Conservation (phyloP, 2,329 filamentous ascomycete genomes). For the Cladorrhinum sp. region DNA sequence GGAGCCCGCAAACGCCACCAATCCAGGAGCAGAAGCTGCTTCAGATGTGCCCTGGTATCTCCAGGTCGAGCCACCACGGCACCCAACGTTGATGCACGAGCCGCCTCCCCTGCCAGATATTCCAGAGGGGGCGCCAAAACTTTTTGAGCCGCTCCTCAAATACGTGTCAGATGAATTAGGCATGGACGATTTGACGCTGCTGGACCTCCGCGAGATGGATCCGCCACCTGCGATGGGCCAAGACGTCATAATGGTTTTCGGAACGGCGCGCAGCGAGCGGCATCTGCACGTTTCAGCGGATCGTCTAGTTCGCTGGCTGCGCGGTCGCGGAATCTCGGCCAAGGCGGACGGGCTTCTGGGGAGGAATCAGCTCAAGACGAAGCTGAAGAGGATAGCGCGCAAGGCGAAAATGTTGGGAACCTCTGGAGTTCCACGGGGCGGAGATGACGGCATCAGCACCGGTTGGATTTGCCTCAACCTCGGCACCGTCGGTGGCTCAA, state of each 20-base stretch:
- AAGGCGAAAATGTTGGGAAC: slow-evolving; percentile 77
- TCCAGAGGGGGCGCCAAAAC: slow-evolving; percentile 65
- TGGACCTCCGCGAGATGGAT: slow-evolving; percentile 81
- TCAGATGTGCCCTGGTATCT: slow-evolving; percentile 69
- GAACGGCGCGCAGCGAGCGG: slow-evolving; percentile 85
- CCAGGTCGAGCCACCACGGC: slow-evolving; percentile 61
- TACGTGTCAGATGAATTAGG: slow-evolving; percentile 83
- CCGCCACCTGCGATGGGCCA: slow-evolving; percentile 83
- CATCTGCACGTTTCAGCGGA: slow-evolving; percentile 91
- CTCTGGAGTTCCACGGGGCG: slow-evolving; percentile 58
- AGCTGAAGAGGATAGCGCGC: slow-evolving; percentile 74
- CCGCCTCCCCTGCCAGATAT: slow-evolving; percentile 47
- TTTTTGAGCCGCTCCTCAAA: slow-evolving; percentile 70
- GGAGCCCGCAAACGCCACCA: background rate
- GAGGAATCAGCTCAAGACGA: slow-evolving; percentile 86
- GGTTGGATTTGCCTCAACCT: slow-evolving; percentile 97
- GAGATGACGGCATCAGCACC: slow-evolving; percentile 84
- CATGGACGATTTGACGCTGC: slow-evolving; percentile 72
- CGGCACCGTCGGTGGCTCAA: slow-evolving; percentile 62
- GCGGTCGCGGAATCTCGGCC: slow-evolving; percentile 69
- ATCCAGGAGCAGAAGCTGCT: background rate
- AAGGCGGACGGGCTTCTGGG: slow-evolving; percentile 86
- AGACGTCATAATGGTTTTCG: slow-evolving; percentile 88
- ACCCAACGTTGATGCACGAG: slow-evolving; percentile 47
- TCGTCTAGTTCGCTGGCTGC: slow-evolving; percentile 81